Conservation (phyloP, 2,329 filamentous ascomycete species). For the Neospermospora avenae region DNA sequence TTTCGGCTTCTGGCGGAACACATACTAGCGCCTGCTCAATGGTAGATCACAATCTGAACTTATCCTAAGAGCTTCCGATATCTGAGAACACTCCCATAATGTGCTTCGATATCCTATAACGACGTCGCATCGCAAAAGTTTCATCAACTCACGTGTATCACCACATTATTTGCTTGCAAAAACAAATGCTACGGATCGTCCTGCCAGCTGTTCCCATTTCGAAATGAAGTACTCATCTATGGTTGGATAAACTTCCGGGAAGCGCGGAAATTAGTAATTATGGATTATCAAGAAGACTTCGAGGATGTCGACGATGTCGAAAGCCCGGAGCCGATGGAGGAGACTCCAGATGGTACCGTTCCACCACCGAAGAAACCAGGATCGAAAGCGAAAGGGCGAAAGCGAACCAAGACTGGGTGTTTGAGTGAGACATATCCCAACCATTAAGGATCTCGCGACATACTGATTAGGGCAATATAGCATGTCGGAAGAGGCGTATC, state of each 20-base stretch:
- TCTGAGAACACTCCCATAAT: background rate
- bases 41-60: background rate
- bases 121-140: background rate
- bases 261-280: background rate
- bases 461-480: conserved; percentile 41
- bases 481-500: conserved; percentile 90
- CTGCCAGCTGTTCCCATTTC: background rate
- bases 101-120: background rate
- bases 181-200: background rate
- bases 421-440: conserved; percentile 59
- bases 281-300: conserved; percentile 5
- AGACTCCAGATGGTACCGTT: conserved; percentile 11
- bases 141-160: too few species aligned
- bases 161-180: background rate
- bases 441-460: background rate
- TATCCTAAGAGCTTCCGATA: background rate
- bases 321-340: background rate
- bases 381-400: conserved; percentile 28
- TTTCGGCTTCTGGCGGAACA: background rate
- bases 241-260: background rate
- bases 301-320: background rate
- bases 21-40: background rate
- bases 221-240: background rate
- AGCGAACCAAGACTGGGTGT: conserved; percentile 72
- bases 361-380: conserved; percentile 24